Base-by-base conservation (phyloP, 2,329 filamentous ascomycete genomes). In the Scortechinia acanthostroma region DNA sequence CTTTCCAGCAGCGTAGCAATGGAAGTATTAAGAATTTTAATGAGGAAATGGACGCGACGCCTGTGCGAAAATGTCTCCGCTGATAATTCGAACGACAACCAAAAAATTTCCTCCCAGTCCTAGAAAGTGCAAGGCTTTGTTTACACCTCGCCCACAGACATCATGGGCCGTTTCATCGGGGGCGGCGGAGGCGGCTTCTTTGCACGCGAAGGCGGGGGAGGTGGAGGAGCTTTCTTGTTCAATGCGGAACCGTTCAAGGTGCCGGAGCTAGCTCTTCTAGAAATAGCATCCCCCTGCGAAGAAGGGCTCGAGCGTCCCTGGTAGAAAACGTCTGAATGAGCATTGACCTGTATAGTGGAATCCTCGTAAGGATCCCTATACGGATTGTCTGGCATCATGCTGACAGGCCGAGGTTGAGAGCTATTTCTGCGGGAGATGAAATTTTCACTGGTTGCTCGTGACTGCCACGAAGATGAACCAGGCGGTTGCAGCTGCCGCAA, bases 141-240 rank as follows among this genome's bases (percentile, higher is more conserved):
- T n/a, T 30, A 30, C n/a, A n/a, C 25, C 10, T 30, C n/a, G 25
- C 10, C n/a, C 25, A n/a, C 25, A 30, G 25, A 10, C 10, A 30
- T 30, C 10, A 30, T 10, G 25, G 10, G 10, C 6, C 35, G 35
- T 17, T 40, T 40, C 35, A 40, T 40, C 10, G 35, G 35, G 6
- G 35, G 35, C 17, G 35, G 35, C 10, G 35, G 35, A 15, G 35
- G 35, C 6, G 35, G 35, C 35, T 40, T 40, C 35, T 40, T 40
- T 19, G 35, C 35, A 40, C 35, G 35, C 10, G 35, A 40, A 15
- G 35, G 35, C 20, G 35, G 35, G 6, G 35, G 35, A 10, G 35
- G 35, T 19, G 35, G 35, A 6, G 35, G 35, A 15, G 35, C 35
- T 17, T 40, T 40, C 35, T 40, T 40, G 17, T 6, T 6, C 17